Percentiles rank a stretch among this genome's conserved stretches.
Evolutionary conservation across 352 stramenopile genomes (phyloP).

Genomic region (Globisporangium barbulae): DNA sequence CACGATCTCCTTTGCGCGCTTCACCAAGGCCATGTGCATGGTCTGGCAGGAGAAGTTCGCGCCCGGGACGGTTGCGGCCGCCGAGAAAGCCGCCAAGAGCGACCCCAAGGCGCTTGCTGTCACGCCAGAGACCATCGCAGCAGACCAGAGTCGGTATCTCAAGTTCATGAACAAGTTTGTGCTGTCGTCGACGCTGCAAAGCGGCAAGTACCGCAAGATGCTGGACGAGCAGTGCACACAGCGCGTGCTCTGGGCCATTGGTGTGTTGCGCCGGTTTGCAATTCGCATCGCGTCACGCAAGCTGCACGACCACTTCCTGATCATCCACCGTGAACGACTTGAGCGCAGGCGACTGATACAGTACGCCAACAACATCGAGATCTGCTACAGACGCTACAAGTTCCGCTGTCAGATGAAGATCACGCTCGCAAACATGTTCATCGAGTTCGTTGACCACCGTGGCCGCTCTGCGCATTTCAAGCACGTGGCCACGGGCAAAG

Average conservation of each 20-base stretch:
- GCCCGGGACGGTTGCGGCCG: neutral
- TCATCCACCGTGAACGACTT: constrained; percentile 33
- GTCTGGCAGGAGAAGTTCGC: constrained; percentile 60
- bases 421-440: constrained; percentile 51
- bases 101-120: constrained; percentile 10
- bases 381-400: constrained; percentile 44
- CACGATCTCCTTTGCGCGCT: constrained; percentile 53
- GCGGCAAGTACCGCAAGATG: constrained; percentile 52
- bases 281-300: constrained; percentile 31
- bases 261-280: constrained; percentile 43
- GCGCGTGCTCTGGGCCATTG: constrained; percentile 47
- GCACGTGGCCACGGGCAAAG: constrained; percentile 36
- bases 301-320: constrained; percentile 43
- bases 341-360: constrained; percentile 25
- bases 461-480: constrained; percentile 38
- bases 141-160: constrained; percentile 39
- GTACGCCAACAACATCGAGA: constrained; percentile 34
- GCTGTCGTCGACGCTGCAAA: constrained; percentile 50
- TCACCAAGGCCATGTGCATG: constrained; percentile 61
- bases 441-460: constrained; percentile 56
- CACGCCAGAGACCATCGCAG: constrained; percentile 1
- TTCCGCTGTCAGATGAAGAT: constrained; percentile 42
- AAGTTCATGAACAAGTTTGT: constrained; percentile 68
- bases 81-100: neutral
- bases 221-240: constrained; percentile 33